Base-by-base conservation (phyloP, 805 yeast genomes). In the Cyberlindnera mycetangii region DNA sequence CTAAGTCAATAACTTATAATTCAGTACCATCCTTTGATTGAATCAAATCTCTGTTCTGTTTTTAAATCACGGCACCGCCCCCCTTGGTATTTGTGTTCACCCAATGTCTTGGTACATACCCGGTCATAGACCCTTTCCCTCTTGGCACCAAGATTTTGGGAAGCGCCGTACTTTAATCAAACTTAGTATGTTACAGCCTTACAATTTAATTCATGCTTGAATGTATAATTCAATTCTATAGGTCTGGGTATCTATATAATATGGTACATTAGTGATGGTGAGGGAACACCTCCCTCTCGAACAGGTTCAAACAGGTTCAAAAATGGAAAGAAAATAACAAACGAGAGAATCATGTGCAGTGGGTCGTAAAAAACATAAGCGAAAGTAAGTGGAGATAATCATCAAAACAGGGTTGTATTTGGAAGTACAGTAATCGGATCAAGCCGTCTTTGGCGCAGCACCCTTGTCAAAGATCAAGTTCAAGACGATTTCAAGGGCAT, bases 401-500 rank as follows among this genome's bases (percentile, higher is more conserved):
- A 30, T 5, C 17, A 30, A n/a, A 16, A n/a, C 18, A 30, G 11
- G 5, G 17, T 32, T n/a, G 11, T 7, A n/a, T n/a, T 10, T n/a
- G 12, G 28, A 9, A 8, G 12, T 24, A 24, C 15, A 30, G 32
- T 7, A 30, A 7, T 5, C n/a, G 14, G 17, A 36, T 22, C 32
- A 36, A 6, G 30, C 40, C 2, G 37, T 42, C 22, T 12, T 7
- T 10, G 48, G 44, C n/a, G 44, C 40, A 4, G 24, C 42, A 11
- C 41, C 35, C 17, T 32, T 18, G 18, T 24, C 37, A 15, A 71
- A 70, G 47, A 78, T 50, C 39, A 77, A 56, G 45, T 68, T 74
- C 15, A 70, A 68, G 57, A 80, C 66, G 3, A 68, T 65, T 57
- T 90, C 97, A 47, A 89, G 67, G 0, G 97, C 96, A 31, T 82